Conservation (phyloP, 495 filamentous ascomycete species). For the Podospora pseudocomata region DNA sequence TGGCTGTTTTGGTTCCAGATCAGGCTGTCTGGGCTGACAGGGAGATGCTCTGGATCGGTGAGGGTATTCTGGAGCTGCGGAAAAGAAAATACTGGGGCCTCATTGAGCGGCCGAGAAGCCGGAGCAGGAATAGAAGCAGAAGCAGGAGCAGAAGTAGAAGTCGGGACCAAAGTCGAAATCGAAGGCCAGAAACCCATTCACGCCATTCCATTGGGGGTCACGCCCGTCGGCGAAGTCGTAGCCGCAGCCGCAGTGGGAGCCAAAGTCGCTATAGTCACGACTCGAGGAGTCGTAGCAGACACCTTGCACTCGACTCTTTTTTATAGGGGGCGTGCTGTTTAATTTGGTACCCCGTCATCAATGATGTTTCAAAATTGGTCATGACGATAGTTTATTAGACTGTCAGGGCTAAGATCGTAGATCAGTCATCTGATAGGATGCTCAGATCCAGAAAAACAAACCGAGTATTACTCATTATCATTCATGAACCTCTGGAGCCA, state of each 20-base stretch:
- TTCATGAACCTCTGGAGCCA: conserved; percentile 49
- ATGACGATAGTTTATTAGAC: too few relatives aligned
- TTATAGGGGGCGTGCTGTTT: not conserved
- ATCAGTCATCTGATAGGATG: too few relatives aligned
- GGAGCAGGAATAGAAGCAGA: not conserved
- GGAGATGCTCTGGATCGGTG: conserved; percentile 28
- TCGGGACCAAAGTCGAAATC: not conserved
- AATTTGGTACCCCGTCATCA: too few relatives aligned
- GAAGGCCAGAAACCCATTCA: not conserved
- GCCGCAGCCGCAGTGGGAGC: not conserved
- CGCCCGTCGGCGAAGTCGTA: not conserved
- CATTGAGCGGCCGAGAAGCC: conserved; percentile 11
- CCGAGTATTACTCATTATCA: conserved; percentile 30
- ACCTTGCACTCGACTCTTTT: not conserved
- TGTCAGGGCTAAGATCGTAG: too few relatives aligned
- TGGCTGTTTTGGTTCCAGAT: conserved; percentile 24
- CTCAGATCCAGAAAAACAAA: not conserved
- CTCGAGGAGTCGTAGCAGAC: conserved; percentile 5
- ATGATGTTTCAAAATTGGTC: too few relatives aligned
- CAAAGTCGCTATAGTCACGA: not conserved
- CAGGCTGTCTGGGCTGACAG: conserved; percentile 27
- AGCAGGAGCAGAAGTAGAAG: not conserved
- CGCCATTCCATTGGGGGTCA: not conserved
- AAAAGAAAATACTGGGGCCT: conserved; percentile 23
- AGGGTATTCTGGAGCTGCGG: conserved; percentile 21